These are phyloP conservation scores for Phytophthora fragariaefolia DNA, from an alignment of 352 stramenopile species.

Conservation along the genomic window DNA sequence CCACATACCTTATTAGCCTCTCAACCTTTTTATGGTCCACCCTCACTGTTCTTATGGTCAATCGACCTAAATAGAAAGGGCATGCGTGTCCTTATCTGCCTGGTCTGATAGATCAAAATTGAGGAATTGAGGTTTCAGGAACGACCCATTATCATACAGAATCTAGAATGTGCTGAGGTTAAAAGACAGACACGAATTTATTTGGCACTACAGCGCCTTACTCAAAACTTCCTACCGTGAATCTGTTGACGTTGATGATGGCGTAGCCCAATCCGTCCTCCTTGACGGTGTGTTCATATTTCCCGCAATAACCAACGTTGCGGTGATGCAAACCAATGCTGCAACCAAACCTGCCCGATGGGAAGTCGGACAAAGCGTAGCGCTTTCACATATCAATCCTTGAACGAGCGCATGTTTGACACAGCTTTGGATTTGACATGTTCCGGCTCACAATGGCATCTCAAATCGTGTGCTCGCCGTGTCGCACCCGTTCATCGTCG, in stretches of 20 bases:
- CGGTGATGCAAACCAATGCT: conserved; percentile 31
- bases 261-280: conserved; percentile 6
- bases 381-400: conserved; percentile 13
- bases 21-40: no score
- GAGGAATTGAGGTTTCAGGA: no score
- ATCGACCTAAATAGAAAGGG: no score
- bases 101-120: no score
- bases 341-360: conserved; percentile 17
- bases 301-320: conserved; percentile 16
- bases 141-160: no score
- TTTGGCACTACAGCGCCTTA: conserved; percentile 20
- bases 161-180: neutral
- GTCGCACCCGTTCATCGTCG: conserved; percentile 26
- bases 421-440: conserved; percentile 30
- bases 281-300: conserved; percentile 36
- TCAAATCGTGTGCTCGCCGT: conserved; percentile 45
- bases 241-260: conserved; percentile 9
- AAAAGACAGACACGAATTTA: conserved; percentile 26
- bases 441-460: conserved; percentile 18
- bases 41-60: no score
- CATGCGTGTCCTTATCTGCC: no score
- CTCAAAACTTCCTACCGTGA: conserved; percentile 30
- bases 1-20: no score
- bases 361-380: conserved; percentile 5
- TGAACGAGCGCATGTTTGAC: conserved; percentile 24